Conservation (phyloP, 345 rosid genomes). For the Dipteronia sinensis region DNA sequence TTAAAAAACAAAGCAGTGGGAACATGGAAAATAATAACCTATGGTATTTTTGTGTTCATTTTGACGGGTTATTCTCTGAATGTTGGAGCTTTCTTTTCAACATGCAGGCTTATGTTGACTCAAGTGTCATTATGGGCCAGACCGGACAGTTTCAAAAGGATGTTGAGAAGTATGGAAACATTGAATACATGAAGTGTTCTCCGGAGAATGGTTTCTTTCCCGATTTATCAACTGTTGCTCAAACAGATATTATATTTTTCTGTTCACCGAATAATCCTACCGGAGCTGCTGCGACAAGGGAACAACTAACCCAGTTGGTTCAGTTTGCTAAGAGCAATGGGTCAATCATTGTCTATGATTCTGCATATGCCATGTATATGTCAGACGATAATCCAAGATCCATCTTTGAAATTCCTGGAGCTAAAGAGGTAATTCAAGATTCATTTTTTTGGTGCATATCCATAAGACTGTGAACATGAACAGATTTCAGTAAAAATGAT, state of each 20-base stretch:
- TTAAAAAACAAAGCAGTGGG: not conserved
- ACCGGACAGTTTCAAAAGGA: conserved; percentile 74
- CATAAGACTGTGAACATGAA: too few species aligned
- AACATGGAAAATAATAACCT: not conserved
- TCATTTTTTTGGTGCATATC: too few species aligned
- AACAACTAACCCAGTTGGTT: conserved; percentile 73
- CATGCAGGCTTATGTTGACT: conserved; percentile 92
- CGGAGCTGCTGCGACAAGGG: conserved; percentile 88
- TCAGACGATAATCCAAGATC: conserved; percentile 83
- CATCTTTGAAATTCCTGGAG: conserved; percentile 98
- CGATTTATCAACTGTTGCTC: conserved; percentile 66
- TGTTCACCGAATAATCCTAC: conserved; percentile 99
- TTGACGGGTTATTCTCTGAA: not conserved
- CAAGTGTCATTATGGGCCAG: conserved; percentile 96
- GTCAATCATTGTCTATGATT: conserved; percentile 87
- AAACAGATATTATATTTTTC: conserved; percentile 88
- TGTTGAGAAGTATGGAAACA: conserved; percentile 61
- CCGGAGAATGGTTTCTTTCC: conserved; percentile 99
- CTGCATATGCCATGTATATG: conserved; percentile 90
- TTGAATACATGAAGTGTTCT: conserved; percentile 90
- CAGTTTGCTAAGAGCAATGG: conserved; percentile 89
- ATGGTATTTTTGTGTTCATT: conserved; percentile 12
- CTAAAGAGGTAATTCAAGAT: conserved; percentile 66
- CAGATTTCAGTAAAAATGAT: too few species aligned
- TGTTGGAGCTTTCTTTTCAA: not conserved